A percentile compares a stretch with the other conserved stretches of the same genome.
Evolutionary conservation across 768 basidiomycete species (phyloP).

Genomic region (Leucogyrophana mollusca): DNA sequence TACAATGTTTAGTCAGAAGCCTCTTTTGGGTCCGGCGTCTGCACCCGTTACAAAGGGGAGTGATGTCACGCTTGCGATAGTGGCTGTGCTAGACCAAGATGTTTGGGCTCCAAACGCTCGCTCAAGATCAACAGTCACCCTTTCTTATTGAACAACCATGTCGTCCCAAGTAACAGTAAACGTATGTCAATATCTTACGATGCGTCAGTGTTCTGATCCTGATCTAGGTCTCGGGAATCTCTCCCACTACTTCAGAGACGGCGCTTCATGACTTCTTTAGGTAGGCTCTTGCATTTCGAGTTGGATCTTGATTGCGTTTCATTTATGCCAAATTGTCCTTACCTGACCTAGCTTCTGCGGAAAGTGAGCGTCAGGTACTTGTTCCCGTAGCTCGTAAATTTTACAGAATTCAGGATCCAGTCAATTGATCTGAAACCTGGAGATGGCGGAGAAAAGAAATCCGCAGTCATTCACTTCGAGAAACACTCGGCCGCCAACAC

Average conservation of each 20-base stretch:
- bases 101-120: no score
- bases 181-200: conserved; percentile 28
- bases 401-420: conserved; percentile 48
- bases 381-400: neutral
- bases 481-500: conserved; percentile 84
- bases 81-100: neutral
- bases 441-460: conserved; percentile 30
- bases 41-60: no score
- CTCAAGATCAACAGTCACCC: no score
- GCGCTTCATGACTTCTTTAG: conserved; percentile 81
- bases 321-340: conserved; percentile 5
- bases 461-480: conserved; percentile 80
- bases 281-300: conserved; percentile 39
- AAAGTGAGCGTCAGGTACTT: conserved; percentile 45
- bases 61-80: neutral
- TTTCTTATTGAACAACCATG: conserved; percentile 17
- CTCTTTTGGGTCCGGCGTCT: neutral
- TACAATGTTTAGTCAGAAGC: no score
- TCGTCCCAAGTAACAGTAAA: conserved; percentile 22
- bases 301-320: conserved; percentile 1
- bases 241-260: conserved; percentile 59
- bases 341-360: conserved; percentile 73
- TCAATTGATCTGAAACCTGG: conserved; percentile 57
- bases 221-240: conserved; percentile 72
- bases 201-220: neutral